phyloP scores from a whole-genome alignment of 495 filamentous ascomycete species.

The Penicillium cataractarum region DNA sequence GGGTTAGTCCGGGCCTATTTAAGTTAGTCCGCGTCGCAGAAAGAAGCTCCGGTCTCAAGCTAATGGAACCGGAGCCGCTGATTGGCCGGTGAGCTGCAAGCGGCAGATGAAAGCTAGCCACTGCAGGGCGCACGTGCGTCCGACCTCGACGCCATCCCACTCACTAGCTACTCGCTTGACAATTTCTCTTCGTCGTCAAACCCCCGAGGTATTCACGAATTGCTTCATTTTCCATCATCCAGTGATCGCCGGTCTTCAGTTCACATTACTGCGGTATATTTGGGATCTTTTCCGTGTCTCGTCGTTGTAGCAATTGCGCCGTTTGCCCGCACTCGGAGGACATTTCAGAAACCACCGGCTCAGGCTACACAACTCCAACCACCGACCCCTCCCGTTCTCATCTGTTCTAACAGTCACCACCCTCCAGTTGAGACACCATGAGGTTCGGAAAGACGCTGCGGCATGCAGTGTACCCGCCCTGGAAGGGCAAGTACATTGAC shows the following conservation, averaged over 20 bases:
- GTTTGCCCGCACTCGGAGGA: slow-evolving; percentile 1
- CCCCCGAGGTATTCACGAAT: background rate
- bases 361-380: slow-evolving; percentile 8
- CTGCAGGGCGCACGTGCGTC: slow-evolving; percentile 10
- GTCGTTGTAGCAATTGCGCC: background rate
- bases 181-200: background rate
- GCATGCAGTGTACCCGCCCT: slow-evolving; percentile 79
- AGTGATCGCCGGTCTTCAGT: background rate
- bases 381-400: slow-evolving; percentile 11
- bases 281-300: background rate
- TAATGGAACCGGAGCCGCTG: background rate
- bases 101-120: slow-evolving; percentile 4
- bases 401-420: background rate
- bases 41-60: slow-evolving; percentile 3
- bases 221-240: background rate
- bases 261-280: background rate
- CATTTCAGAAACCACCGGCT: background rate
- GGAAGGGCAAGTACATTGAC: slow-evolving; percentile 93
- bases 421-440: slow-evolving; percentile 58
- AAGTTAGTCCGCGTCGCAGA: background rate
- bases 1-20: background rate
- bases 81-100: slow-evolving; percentile 6
- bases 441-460: slow-evolving; percentile 88
- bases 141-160: background rate
- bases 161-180: background rate